A percentile compares a stretch with the other conserved stretches of the same genome.
Conservation (phyloP, 2,329 filamentous ascomycete genomes). For the Xylariaceae sp. region DNA sequence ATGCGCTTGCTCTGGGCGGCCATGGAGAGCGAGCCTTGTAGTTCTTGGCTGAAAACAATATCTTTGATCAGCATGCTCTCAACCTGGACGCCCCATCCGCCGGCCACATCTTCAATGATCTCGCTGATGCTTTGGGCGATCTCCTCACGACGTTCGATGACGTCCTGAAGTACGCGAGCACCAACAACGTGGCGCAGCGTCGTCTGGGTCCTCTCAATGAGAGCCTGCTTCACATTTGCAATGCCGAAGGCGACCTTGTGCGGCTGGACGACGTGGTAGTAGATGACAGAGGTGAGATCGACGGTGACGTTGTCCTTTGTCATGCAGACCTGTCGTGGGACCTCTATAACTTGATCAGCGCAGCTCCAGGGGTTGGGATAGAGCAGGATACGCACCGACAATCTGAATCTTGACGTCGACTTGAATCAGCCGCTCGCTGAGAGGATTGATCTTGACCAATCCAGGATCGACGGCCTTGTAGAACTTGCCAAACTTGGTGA, state of each 20-base stretch:
- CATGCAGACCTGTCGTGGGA: conserved; percentile 96
- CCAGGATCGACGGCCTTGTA: conserved; percentile 94
- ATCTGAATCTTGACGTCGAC: conserved; percentile 99
- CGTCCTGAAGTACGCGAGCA: conserved; percentile 91
- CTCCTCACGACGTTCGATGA: conserved; percentile 97
- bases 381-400: conserved; percentile 46
- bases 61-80: conserved; percentile 99
- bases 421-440: conserved; percentile 83
- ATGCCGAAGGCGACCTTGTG: conserved; percentile 98
- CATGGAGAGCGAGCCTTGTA: conserved; percentile 97
- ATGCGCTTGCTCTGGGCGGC: conserved; percentile 98
- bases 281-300: conserved; percentile 92
- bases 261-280: conserved; percentile 94
- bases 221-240: conserved; percentile 88
- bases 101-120: conserved; percentile 94
- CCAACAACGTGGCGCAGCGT: conserved; percentile 96
- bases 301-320: conserved; percentile 98
- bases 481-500: conserved; percentile 94
- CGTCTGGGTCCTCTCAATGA: conserved; percentile 96
- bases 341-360: conserved; percentile 50
- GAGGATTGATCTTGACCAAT: conserved; percentile 94
- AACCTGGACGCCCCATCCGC: conserved; percentile 91
- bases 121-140: conserved; percentile 92
- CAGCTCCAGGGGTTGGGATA: conserved; percentile 3
- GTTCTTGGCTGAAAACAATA: conserved; percentile 92